A percentile compares a stretch with the other conserved stretches of the same genome.
Conservation (phyloP, 2,329 filamentous ascomycete species). For the Diaporthe humulicola region DNA sequence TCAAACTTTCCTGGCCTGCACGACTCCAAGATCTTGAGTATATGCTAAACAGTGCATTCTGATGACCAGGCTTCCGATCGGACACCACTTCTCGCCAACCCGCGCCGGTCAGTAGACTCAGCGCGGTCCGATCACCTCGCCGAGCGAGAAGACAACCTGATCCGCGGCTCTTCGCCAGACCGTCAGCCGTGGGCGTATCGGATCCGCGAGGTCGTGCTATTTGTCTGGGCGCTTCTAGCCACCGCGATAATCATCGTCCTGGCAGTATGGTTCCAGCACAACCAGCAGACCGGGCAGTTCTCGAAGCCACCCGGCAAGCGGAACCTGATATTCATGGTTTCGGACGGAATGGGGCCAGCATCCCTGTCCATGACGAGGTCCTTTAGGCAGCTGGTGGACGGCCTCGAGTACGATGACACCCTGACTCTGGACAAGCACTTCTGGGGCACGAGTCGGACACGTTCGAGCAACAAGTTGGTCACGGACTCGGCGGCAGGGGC, state of each 20-base stretch:
- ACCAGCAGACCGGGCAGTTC: constrained; percentile 62
- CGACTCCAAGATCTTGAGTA: too few relatives aligned
- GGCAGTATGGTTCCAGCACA: constrained; percentile 83
- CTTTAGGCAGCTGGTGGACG: constrained; percentile 83
- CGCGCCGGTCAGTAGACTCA: constrained; percentile 47
- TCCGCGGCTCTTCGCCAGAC: constrained; percentile 44
- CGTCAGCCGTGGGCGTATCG: constrained; percentile 50
- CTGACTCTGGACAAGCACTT: constrained; percentile 88
- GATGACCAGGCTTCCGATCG: constrained; percentile 54
- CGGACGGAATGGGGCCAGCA: constrained; percentile 97
- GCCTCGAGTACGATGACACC: constrained; percentile 80
- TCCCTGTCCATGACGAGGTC: constrained; percentile 88
- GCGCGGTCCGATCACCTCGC: constrained; percentile 48
- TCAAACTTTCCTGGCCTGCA: not conserved
- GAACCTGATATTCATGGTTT: constrained; percentile 99
- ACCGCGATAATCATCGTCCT: constrained; percentile 84
- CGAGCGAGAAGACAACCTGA: constrained; percentile 50
- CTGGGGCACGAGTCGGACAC: constrained; percentile 89
- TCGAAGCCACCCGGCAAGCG: constrained; percentile 73
- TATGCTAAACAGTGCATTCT: not conserved
- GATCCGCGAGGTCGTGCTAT: constrained; percentile 79
- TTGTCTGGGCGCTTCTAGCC: constrained; percentile 85
- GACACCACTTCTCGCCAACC: constrained; percentile 57
- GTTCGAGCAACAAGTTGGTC: constrained; percentile 85
- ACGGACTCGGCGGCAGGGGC: constrained; percentile 98